Conservation (phyloP, 805 yeast genomes). For the Metschnikowia santaceciliae region DNA sequence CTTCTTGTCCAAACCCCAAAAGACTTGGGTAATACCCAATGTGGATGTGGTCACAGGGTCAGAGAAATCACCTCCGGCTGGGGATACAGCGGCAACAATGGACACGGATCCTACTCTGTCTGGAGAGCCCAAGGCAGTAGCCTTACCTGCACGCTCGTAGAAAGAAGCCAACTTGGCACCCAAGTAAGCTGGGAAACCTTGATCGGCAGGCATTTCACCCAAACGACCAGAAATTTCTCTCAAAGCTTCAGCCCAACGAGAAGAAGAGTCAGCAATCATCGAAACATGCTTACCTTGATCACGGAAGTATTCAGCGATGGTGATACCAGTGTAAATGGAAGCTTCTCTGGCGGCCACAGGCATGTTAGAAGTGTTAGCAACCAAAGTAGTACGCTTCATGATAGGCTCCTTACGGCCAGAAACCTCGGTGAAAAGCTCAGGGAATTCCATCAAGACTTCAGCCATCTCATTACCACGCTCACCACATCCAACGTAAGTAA, state of each 20-base stretch:
- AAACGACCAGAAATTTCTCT: conserved; percentile 99
- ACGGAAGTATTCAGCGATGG: conserved; percentile 98
- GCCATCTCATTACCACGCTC: conserved; percentile 99
- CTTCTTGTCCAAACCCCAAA: conserved; percentile 99
- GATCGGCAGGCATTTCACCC: conserved; percentile 99
- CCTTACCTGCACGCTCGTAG: conserved; percentile 99
- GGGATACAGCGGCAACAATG: conserved; percentile 98
- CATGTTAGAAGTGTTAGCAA: conserved; percentile 98
- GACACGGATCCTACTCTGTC: conserved; percentile 96
- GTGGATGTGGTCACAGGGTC: conserved; percentile 99
- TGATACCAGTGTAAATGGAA: conserved; percentile 97
- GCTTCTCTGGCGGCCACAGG: conserved; percentile 99
- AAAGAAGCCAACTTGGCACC: conserved; percentile 99
- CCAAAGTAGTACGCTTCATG: conserved; percentile 98
- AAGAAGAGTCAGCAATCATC: conserved; percentile 99
- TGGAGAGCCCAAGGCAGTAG: conserved; percentile 92
- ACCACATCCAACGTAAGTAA: conserved; percentile 90
- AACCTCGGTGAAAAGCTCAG: conserved; percentile 88
- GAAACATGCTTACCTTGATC: conserved; percentile 99
- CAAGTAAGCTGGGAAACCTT: conserved; percentile 99
- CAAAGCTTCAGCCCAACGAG: conserved; percentile 99
- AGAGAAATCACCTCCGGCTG: conserved; percentile 99
- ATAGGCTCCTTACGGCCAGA: conserved; percentile 95
- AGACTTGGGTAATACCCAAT: conserved; percentile 98
- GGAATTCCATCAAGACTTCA: conserved; percentile 99